Evolutionary conservation across 305 asterid species (phyloP).

Genomic region (Andrographis paniculata): DNA sequence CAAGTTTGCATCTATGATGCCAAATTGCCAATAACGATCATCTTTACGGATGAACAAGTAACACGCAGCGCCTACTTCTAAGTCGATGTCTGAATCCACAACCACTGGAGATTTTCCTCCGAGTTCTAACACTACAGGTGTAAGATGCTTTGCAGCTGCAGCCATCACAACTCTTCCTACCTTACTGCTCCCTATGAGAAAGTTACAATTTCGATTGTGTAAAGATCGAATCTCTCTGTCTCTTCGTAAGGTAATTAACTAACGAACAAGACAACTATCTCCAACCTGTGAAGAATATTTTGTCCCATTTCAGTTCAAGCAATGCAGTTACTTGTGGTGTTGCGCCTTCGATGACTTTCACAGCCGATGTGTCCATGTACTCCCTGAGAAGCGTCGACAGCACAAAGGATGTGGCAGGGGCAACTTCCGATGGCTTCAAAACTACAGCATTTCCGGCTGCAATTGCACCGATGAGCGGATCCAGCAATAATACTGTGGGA

Average conservation of each 20-base stretch:
- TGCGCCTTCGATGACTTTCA: constrained; percentile 69
- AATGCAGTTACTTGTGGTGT: constrained; percentile 58
- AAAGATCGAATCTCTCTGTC: not conserved
- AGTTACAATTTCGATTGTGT: not conserved
- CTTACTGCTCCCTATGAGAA: constrained; percentile 50
- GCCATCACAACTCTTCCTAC: constrained; percentile 73
- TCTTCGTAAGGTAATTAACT: not conserved
- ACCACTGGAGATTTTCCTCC: constrained; percentile 87
- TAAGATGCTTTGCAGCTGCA: constrained; percentile 91
- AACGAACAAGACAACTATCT: not conserved
- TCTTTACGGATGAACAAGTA: not conserved
- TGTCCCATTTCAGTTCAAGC: constrained; percentile 83
- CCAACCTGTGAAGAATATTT: constrained; percentile 73
- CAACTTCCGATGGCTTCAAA: constrained; percentile 77
- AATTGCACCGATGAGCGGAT: constrained; percentile 79
- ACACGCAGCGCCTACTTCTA: no score
- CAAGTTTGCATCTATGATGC: not conserved
- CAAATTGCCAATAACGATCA: not conserved
- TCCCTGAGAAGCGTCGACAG: constrained; percentile 56
- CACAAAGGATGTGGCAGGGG: constrained; percentile 63
- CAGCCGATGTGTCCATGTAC: constrained; percentile 74
- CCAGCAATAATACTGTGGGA: constrained; percentile 56
- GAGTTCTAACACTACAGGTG: constrained; percentile 85
- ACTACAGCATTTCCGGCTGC: constrained; percentile 87
- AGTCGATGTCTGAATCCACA: constrained; percentile 61